Base-by-base conservation (phyloP, 805 yeast species). In the Pichia thaimueangensis region DNA sequence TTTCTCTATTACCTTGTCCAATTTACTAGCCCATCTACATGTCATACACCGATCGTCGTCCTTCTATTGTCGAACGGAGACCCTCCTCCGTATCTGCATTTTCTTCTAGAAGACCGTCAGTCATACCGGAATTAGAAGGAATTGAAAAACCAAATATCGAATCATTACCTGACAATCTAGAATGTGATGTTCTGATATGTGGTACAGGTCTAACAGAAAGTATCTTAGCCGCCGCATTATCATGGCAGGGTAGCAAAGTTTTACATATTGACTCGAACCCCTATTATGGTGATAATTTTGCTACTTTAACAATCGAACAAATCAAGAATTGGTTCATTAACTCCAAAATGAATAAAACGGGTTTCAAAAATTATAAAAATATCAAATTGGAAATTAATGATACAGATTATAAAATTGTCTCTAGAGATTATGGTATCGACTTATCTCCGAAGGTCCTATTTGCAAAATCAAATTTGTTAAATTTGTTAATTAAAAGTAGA, bases 221-320 rank as follows among this genome's bases (percentile, higher is more conserved):
- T 51, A 80, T 93, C 11, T 64, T 88, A 37, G 96, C 97, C 0
- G 95, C 97, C 11, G 91, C 97, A 0, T 70, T 93, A 36, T 83
- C 97, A 11, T 93, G 98, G 97, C 96, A 87, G 54, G 98, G 98
- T n/a, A 79, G 93, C n/a, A 79, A 74, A 50, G 97, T 93, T 8
- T 67, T 93, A 34, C 98, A 93, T 58, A 78, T 93, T 24, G 98
- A 93, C 60, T 69, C 79, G 33, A 83, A 88, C 57, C 72, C 78
- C 23, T 82, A 86, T 59, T 93, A 93, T 56, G 98, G 98, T 17
- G 97, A 89, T 59, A 73, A 82, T 28, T 73, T 82, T 38, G 88
- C 97, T 6, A 85, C 96, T 3, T 65, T 93, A 39, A 84, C 95
- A 17, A 76, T 88, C 37, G 95, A 87, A 51, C 96, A 93, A 62